phyloP scores from a whole-genome alignment of 140 eudicot species.

The Flaveria floridana region DNA sequence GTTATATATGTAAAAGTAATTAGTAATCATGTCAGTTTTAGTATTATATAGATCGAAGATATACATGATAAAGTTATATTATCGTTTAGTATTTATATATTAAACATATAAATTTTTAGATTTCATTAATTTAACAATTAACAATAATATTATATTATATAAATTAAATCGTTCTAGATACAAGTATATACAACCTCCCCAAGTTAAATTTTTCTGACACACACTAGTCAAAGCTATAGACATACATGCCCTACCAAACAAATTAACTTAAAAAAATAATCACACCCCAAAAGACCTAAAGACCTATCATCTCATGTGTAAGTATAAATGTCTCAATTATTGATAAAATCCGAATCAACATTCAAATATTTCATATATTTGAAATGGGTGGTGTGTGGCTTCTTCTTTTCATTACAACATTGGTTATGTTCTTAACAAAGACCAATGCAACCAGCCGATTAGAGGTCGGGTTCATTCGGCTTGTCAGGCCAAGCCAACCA shows the following conservation, averaged over 20 bases:
- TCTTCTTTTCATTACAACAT: conserved; percentile 28
- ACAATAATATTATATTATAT: neutral
- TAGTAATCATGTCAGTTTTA: neutral
- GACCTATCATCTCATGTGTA: conserved; percentile 20
- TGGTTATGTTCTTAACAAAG: conserved; percentile 21
- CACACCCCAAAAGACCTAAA: conserved; percentile 21
- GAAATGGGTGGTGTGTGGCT: conserved; percentile 25
- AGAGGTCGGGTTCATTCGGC: conserved; percentile 13
- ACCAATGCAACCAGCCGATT: conserved; percentile 25
- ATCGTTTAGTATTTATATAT: neutral
- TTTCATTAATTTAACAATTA: neutral
- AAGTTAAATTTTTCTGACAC: conserved; percentile 19
- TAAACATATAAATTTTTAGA: neutral
- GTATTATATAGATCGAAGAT: neutral
- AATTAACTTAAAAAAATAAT: conserved; percentile 2
- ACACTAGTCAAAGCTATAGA: conserved; percentile 30
- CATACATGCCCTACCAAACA: conserved; percentile 26
- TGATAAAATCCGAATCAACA: conserved; percentile 3
- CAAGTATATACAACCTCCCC: conserved; percentile 36
- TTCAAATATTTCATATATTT: conserved; percentile 15
- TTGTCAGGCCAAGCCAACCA: conserved; percentile 28
- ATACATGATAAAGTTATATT: neutral
- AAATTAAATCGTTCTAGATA: conserved; percentile 11
- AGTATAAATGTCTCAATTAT: conserved; percentile 11
- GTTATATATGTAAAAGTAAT: conserved; percentile 3